Evolutionary conservation across 2,329 filamentous ascomycete species (phyloP).

Genomic region (Mycosphaerella sp.): DNA sequence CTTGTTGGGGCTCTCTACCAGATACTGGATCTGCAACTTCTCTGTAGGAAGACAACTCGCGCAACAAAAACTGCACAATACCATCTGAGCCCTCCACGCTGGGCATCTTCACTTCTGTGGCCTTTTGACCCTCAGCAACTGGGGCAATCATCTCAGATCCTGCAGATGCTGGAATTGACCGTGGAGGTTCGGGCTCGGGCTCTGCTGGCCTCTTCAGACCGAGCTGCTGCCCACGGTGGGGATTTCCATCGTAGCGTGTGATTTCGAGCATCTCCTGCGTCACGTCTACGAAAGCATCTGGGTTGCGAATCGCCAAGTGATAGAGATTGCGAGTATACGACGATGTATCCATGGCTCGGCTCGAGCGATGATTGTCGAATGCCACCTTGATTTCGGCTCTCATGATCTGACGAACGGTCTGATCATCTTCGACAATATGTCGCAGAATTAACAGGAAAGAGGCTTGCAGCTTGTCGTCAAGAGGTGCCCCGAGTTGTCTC

Average conservation of each 20-base stretch:
- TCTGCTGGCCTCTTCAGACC: slow-evolving; percentile 40
- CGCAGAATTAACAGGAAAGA: slow-evolving; percentile 80
- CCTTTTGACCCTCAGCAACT: slow-evolving; percentile 47
- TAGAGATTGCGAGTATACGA: slow-evolving; percentile 71
- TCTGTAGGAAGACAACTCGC: slow-evolving; percentile 83
- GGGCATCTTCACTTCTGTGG: slow-evolving; percentile 67
- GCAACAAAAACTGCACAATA: slow-evolving; percentile 89
- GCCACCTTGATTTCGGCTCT: slow-evolving; percentile 75
- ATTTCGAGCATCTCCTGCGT: slow-evolving; percentile 79
- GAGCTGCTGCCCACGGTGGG: slow-evolving; percentile 48
- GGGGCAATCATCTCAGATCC: slow-evolving; percentile 45
- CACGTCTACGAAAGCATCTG: slow-evolving; percentile 78
- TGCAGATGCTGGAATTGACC: slow-evolving; percentile 15
- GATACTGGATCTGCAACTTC: slow-evolving; percentile 81
- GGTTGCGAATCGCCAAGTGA: slow-evolving; percentile 71
- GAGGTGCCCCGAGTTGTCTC: slow-evolving; percentile 77
- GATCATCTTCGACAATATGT: slow-evolving; percentile 90
- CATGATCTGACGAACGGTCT: slow-evolving; percentile 87
- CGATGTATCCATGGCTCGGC: slow-evolving; percentile 57
- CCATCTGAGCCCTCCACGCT: slow-evolving; percentile 89
- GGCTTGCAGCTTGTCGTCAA: slow-evolving; percentile 66
- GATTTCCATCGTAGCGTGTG: slow-evolving; percentile 51
- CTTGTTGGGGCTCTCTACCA: slow-evolving; percentile 40
- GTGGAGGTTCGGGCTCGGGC: slow-evolving; percentile 13
- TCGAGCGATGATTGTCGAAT: slow-evolving; percentile 51